These are phyloP conservation scores for Fistulinella prunicolor DNA, from an alignment of 768 basidiomycete genomes.

Conservation along the genomic window DNA sequence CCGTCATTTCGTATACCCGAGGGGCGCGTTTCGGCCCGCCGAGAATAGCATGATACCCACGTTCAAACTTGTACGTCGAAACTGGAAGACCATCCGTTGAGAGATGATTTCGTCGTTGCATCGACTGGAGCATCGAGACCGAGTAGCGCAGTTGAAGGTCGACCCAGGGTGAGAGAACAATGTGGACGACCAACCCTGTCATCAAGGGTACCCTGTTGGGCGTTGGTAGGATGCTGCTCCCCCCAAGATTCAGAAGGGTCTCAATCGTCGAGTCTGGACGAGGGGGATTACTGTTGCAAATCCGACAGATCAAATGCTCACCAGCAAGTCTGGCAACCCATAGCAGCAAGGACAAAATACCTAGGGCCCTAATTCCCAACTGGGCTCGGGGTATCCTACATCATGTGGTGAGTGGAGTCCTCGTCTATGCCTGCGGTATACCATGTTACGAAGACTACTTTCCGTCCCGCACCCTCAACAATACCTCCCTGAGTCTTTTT, in stretches of 20 bases:
- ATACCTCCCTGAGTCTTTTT: constrained; percentile 49
- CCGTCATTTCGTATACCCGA: background rate
- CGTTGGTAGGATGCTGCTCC: background rate
- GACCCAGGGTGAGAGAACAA: background rate
- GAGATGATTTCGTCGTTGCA: background rate
- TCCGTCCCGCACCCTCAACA: constrained; percentile 25
- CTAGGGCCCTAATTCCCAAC: background rate
- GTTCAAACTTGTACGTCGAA: background rate
- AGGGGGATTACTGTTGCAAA: background rate
- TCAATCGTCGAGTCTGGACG: background rate
- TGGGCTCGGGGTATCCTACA: constrained; percentile 9
- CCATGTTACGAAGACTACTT: constrained; percentile 2
- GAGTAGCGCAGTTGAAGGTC: background rate
- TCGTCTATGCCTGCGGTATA: background rate
- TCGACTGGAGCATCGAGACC: background rate
- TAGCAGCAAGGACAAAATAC: background rate
- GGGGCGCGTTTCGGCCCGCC: constrained; percentile 1
- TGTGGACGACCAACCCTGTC: background rate
- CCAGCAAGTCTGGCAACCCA: background rate
- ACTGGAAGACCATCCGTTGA: background rate
- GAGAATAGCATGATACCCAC: background rate
- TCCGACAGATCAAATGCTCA: background rate
- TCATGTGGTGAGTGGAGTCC: background rate
- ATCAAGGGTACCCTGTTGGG: background rate
- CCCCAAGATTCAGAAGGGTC: too few species aligned